Base-by-base conservation (phyloP, 805 yeast species). In the Saturnispora dispora region DNA sequence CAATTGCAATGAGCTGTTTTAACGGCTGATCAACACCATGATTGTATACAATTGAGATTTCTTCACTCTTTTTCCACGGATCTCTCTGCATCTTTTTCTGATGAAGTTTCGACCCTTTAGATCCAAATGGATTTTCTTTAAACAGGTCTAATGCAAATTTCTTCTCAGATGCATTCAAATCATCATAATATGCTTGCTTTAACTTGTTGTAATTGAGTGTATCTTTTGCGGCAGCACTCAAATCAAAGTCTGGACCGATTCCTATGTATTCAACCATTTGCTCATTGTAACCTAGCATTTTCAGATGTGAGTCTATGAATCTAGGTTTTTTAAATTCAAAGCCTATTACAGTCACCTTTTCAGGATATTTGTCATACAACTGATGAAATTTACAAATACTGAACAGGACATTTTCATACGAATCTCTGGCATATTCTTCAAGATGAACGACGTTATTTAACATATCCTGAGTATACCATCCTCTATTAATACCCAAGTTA, bases 371-470 rank as follows among this genome's bases (percentile, higher is more conserved):
- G 0, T 72, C 69, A 3, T 67, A 62, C 2, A 73, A 53, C 55
- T 82, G 80, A 30, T 74, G 63, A 60, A 73, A 85, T 48, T 79
- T 67, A 35, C 76, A 70, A 2, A 83, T 56, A 56, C 84, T 78
- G 63, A 79, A 85, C 3, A 85, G 53, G 5, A 86, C 76, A 63
- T 87, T 87, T 60, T 87, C 95, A 61, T 83, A 83, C 1, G 93
- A 85, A 63, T 87, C 95, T 39, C 88, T 67, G 0, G 95, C 88
- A 62, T 64, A 83, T 57, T 84, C 90, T 60, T 87, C 96, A 1
- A 81, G 66, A 5, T 70, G 54, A 0, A 83, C 64, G 13, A 27
- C 18, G 22, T 5, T 25, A 37, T 36, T 53, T 27, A 20, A 45
- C 45, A 32, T 43, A 9, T 46, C 22, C 39, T 44, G 15, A 9